Base-by-base conservation (phyloP, 2,329 filamentous ascomycete species). In the Alternaria novae-zelandiae region DNA sequence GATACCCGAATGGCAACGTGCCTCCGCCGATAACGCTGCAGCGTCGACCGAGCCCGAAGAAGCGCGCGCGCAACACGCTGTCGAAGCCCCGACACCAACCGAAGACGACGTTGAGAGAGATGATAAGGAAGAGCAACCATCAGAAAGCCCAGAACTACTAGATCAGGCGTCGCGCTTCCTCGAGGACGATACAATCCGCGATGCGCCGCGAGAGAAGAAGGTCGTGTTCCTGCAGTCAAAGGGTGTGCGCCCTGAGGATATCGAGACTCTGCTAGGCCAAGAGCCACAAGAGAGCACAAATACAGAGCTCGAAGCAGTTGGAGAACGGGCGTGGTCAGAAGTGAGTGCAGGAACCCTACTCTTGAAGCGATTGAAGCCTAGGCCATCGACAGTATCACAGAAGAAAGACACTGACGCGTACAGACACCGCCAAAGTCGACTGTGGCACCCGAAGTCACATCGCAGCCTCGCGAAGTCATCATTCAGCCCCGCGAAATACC, bases 101-200 rank as follows among this genome's bases (percentile, higher is more conserved):
- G 63, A 64, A 49, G 61, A 66, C 8, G 55, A 67, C 51, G 9
- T 61, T 9, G 56, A 57, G 25, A 47, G 45, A 44, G 21, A 17
- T 6, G 62, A 63, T 5, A 36, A 50, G 12, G 62, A 57, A 59
- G 54, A 63, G 13, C 50, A 65, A 9, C 45, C 55, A 2, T 5
- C 45, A n/a, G 50, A 65, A 13, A 62, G 62, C 17, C 20, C 50
- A 17, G 57, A 69, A 12, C 57, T 81, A 36, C 74, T 92, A 36
- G 88, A 93, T 15, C 88, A 93, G 74, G 93, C 94, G 26, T 85
- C 86, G 46, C 87, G 85, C 57, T 97, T 97, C 75, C 86, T 97
- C 5, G 84, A 91, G 54, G 90, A 96, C 64, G 88, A 91, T 8
- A 84, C 86, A 20, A 91, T 97, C 61, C 88, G 86, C 62, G 83